These are phyloP conservation scores for Populus hybrid DNA, from an alignment of 441 rosid genomes.

Conservation along the genomic window DNA sequence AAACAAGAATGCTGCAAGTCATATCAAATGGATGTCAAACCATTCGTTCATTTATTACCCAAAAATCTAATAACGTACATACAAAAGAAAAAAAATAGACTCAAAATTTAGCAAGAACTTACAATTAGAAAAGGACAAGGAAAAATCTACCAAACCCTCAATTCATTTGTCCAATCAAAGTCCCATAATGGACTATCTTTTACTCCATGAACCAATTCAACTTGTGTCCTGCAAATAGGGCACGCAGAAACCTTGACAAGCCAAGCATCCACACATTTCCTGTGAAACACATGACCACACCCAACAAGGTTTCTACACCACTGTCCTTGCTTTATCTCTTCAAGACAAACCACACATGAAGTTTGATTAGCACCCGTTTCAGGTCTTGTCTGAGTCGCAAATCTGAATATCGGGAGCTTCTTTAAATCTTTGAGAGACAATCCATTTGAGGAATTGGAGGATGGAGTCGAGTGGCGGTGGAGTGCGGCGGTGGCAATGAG, in stretches of 20 bases:
- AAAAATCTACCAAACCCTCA: constrained; percentile 36
- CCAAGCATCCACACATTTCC: constrained; percentile 69
- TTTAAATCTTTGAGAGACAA: constrained; percentile 45
- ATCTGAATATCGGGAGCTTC: constrained; percentile 60
- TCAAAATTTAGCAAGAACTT: constrained; percentile 13
- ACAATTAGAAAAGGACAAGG: neutral
- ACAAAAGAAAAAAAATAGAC: constrained; percentile 1
- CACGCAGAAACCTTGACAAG: constrained; percentile 57
- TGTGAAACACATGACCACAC: constrained; percentile 69
- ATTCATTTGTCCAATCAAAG: constrained; percentile 25
- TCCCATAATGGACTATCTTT: constrained; percentile 28
- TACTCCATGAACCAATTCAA: constrained; percentile 21
- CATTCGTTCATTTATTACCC: neutral
- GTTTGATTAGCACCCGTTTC: constrained; percentile 7
- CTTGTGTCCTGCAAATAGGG: constrained; percentile 53
- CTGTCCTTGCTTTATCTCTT: constrained; percentile 56
- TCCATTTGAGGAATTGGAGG: constrained; percentile 31
- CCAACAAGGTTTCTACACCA: constrained; percentile 63
- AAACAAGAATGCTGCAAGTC: neutral
- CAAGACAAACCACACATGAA: constrained; percentile 65
- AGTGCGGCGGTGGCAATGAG: constrained; percentile 51
- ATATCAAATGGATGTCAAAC: neutral
- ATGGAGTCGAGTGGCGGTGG: constrained; percentile 35
- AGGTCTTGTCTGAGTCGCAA: constrained; percentile 18
- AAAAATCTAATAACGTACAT: neutral